Evolutionary conservation across 1,284 basidiomycete genomes (phyloP).

Genomic region (Pterula multifida): DNA sequence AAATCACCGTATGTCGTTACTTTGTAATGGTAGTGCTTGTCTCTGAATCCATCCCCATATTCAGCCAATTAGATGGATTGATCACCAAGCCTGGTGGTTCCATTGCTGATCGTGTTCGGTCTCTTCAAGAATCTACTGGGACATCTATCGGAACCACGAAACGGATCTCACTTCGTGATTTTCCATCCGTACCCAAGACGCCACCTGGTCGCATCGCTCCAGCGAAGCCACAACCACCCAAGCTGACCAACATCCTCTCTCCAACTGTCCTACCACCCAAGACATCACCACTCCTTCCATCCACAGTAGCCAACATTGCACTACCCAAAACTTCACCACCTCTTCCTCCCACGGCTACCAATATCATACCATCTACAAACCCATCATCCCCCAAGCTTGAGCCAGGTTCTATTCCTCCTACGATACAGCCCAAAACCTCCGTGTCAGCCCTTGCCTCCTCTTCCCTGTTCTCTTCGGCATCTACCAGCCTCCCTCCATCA

Average conservation of each 20-base stretch:
- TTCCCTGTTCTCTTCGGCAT: neutral
- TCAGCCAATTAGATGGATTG: conserved; percentile 17
- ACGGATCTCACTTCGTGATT: conserved; percentile 34
- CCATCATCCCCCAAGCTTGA: neutral
- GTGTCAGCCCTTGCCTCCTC: neutral
- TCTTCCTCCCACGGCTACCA: neutral
- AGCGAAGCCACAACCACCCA: neutral
- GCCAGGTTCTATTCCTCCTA: neutral
- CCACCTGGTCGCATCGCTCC: conserved; percentile 21
- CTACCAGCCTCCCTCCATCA: conserved; percentile 12
- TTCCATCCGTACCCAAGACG: conserved; percentile 24
- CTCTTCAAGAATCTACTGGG: conserved; percentile 51
- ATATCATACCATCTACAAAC: neutral
- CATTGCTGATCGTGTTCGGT: conserved; percentile 61
- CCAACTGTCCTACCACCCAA: conserved; percentile 11
- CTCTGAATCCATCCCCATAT: conserved; percentile 8
- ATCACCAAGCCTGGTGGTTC: conserved; percentile 34
- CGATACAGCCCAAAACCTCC: conserved; percentile 10
- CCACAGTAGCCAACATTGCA: conserved; percentile 14
- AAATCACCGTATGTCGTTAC: conserved; percentile 26
- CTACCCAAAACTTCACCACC: conserved; percentile 10
- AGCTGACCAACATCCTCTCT: conserved; percentile 5
- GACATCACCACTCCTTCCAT: conserved; percentile 9
- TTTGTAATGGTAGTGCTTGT: no score
- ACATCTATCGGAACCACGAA: conserved; percentile 37